A percentile compares a stretch with the other conserved stretches of the same genome.
phyloP scores from a whole-genome alignment of 2,329 filamentous ascomycete species.

The Aspergillus brasiliensis region DNA sequence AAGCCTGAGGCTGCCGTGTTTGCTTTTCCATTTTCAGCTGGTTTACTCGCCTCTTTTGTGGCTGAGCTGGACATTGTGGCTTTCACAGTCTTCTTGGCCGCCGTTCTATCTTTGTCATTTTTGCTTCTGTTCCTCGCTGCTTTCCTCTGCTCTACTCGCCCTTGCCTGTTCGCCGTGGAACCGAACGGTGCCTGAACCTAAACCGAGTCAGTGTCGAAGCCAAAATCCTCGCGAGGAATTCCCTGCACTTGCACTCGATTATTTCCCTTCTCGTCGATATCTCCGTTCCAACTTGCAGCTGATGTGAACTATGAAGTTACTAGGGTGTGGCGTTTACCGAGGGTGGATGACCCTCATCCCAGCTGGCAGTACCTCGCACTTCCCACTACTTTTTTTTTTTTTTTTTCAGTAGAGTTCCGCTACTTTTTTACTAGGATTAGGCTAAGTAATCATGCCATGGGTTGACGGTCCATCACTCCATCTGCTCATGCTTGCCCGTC shows the following conservation, averaged over 20 bases:
- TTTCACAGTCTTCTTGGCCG: slow-evolving; percentile 2
- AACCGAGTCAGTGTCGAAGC: not conserved
- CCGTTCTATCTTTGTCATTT: slow-evolving; percentile 3
- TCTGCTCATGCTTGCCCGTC: not conserved
- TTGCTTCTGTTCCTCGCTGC: not conserved
- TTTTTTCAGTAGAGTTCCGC: not conserved
- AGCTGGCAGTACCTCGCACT: slow-evolving; percentile 3
- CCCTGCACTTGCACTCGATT: not conserved
- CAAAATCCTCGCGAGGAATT: not conserved
- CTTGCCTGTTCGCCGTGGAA: not conserved
- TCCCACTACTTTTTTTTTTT: not conserved
- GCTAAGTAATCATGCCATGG: slow-evolving; percentile 8
- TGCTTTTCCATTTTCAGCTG: slow-evolving; percentile 14
- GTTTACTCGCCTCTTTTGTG: slow-evolving; percentile 6
- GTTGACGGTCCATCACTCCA: not conserved
- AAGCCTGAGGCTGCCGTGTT: slow-evolving; percentile 19
- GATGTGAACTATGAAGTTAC: not conserved
- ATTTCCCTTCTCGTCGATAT: slow-evolving; percentile 3
- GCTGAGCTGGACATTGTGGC: slow-evolving; percentile 17
- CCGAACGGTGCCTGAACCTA: not conserved
- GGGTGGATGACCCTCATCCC: slow-evolving; percentile 5
- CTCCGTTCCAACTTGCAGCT: slow-evolving; percentile 1
- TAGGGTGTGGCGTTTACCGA: slow-evolving; percentile 8
- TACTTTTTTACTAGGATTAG: not conserved
- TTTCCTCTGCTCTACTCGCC: not conserved